Base-by-base conservation (phyloP, 23 red algal species). In the Chondrus crispus region DNA sequence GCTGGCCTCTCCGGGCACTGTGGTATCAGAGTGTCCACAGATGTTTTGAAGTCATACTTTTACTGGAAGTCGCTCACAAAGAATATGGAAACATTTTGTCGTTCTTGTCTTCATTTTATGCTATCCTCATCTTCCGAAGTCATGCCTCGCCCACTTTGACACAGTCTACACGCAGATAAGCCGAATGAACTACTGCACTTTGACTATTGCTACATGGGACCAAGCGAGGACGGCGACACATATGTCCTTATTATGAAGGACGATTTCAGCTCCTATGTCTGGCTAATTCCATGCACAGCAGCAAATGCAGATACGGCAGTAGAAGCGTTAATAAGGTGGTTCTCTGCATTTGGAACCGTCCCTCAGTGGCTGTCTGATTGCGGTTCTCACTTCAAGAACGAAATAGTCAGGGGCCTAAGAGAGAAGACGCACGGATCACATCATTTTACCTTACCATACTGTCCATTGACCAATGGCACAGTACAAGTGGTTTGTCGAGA, bases 131-230 rank as follows among this genome's bases (percentile, higher is more conserved):
- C 35, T 48, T 50, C 37, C 3, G 28, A 91, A 2, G 5, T 54
- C 28, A 81, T 91, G 18, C 88, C 88, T 16, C 29, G 60, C 44
- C 75, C 74, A 1, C 66, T 91, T 42, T 51, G 58, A 28, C 46
- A 38, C 2, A 9, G 41, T 16, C 0, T 91, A 0, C 74, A 91
- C 38, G 88, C 46, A 4, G 18, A 2, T 0, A 49, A 28, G 42
- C 88, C 75, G 44, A 91, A 91, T 37, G 58, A 91, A 71, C 48
- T 91, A 3, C 30, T 91, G 13, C 72, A 91, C 46, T 69, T 66
- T 19, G 88, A 91, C 41, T 91, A 62, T 43, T 54, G 48, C 2
- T 91, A 70, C 75, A 81, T 91, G 58, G 74, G 88, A 12, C 49
- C 44, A 14, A 46, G 70, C 10, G 26, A 24, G 0, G 30, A 62